Evolutionary conservation across 768 basidiomycete genomes (phyloP), one percentile per base, ranked within the genome.

Genomic region (Hypholoma fasciculare): DNA sequence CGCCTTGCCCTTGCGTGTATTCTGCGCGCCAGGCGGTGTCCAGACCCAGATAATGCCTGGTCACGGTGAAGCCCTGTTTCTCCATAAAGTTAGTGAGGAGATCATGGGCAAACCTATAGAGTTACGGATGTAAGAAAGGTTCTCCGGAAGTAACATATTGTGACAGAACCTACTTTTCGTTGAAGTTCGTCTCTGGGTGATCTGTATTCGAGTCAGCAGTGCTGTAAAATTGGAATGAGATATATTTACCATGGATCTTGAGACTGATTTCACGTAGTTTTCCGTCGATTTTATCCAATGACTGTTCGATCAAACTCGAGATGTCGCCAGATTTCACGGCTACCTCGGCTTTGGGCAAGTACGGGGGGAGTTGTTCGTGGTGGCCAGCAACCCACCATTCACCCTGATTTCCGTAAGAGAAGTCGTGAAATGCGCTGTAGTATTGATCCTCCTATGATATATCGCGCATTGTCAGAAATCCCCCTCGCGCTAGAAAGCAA

Each of bases 11-110:
- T 61, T 84, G 81, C 38, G 76, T 75, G 70, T 79, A 92, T 64
- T 86, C 87, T 2, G 92, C 92, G 54, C 82, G 78, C 88, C 90
- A 94, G 3, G 92, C 91, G 20, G 91, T 93, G 13, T 80, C 69
- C 3, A 94, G 78, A 14, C 83, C 86, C 49, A 88, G 81, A 65
- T 92, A 90, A 64, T 86, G 84, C 51, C 73, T 76, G 2, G 86
- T 91, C 20, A 92, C 86, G n/a, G 71, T 70, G 70, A 92, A 94
- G 7, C 88, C 89, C 56, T 86, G 81, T 37, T 71, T 65, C 37
- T 76, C 70, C 86, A 93, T 89, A 72, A 87, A 92, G 27, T 76
- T 69, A 2, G 88, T 84, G 53, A 93, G 73, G 16, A 75, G 69
- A 62, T 91, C 86, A 62, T 92, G 91, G 9, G 92, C 89, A 68